Percentiles rank a stretch among this genome's conserved stretches.
Conservation (phyloP, 768 basidiomycete genomes). For the Mycena floridula region DNA sequence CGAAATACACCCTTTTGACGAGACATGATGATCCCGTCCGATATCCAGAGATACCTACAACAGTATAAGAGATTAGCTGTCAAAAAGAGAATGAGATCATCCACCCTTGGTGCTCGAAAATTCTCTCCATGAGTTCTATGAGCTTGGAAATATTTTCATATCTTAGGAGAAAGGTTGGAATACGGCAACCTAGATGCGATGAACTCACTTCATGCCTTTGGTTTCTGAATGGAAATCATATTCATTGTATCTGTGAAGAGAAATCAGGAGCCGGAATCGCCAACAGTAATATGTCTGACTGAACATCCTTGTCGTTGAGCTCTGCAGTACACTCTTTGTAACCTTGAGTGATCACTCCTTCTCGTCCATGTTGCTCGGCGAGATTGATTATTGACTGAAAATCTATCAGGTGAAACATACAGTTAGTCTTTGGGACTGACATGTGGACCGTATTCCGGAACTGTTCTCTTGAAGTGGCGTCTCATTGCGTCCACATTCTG, state of each 20-base stretch:
- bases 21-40: slow-evolving; percentile 61
- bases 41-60: slow-evolving; percentile 76
- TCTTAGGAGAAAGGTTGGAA: slow-evolving; percentile 27
- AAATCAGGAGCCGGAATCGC: not conserved
- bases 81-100: slow-evolving; percentile 7
- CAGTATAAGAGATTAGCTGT: slow-evolving; percentile 1
- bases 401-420: not conserved
- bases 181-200: not conserved
- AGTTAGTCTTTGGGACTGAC: slow-evolving; percentile 34
- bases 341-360: slow-evolving; percentile 70
- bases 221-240: slow-evolving; percentile 96
- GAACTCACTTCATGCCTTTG: slow-evolving; percentile 83
- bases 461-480: slow-evolving; percentile 65
- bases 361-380: slow-evolving; percentile 87
- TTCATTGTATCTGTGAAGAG: slow-evolving; percentile 54
- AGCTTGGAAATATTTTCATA: slow-evolving; percentile 89
- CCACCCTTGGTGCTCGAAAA: slow-evolving; percentile 79
- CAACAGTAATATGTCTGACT: slow-evolving; percentile 33
- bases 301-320: slow-evolving; percentile 46
- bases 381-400: slow-evolving; percentile 78
- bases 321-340: slow-evolving; percentile 67
- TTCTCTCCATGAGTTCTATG: slow-evolving; percentile 60
- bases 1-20: slow-evolving; percentile 85
- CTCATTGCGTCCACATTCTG: slow-evolving; percentile 68
- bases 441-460: slow-evolving; percentile 71